phyloP scores from a whole-genome alignment of 805 yeast genomes.

The Starmerella geochares region DNA sequence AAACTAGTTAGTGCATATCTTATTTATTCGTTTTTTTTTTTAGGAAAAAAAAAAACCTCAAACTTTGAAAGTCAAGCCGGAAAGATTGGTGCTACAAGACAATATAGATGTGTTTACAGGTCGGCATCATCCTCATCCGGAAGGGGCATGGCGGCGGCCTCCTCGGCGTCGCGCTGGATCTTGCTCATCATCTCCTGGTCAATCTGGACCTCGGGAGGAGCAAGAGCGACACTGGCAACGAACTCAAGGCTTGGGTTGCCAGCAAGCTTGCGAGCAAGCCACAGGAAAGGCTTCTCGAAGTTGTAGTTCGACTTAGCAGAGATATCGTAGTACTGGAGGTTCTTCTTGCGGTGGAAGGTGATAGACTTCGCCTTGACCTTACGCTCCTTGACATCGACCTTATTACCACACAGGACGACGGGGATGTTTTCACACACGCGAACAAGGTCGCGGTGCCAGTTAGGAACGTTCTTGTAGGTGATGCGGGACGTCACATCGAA shows the following conservation, averaged over 20 bases:
- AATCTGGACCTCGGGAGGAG: conserved; percentile 98
- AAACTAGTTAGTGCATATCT: background rate
- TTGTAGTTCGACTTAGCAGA: conserved; percentile 99
- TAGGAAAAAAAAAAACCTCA: background rate
- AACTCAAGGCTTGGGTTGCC: conserved; percentile 98
- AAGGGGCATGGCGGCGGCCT: conserved; percentile 97
- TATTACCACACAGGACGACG: conserved; percentile 97
- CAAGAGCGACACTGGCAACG: conserved; percentile 98
- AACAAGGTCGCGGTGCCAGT: conserved; percentile 99
- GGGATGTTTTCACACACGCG: conserved; percentile 99
- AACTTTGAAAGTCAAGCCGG: background rate
- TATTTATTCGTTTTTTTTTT: conserved; percentile 2
- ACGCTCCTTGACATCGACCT: conserved; percentile 99
- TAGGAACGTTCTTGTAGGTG: conserved; percentile 99
- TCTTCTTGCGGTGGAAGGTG: conserved; percentile 99
- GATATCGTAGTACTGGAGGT: conserved; percentile 97
- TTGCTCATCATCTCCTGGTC: conserved; percentile 94
- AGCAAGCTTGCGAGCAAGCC: conserved; percentile 98
- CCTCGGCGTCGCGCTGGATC: conserved; percentile 99
- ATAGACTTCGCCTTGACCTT: conserved; percentile 99
- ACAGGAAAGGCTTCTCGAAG: conserved; percentile 98
- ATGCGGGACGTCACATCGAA: conserved; percentile 98
- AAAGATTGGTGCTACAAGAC: conserved; percentile 1
- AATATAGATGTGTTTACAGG: conserved; percentile 45
- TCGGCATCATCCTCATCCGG: conserved; percentile 99